phyloP scores from a whole-genome alignment of 1,139 yeast genomes.

The Yamadazyma membranifaciens region DNA sequence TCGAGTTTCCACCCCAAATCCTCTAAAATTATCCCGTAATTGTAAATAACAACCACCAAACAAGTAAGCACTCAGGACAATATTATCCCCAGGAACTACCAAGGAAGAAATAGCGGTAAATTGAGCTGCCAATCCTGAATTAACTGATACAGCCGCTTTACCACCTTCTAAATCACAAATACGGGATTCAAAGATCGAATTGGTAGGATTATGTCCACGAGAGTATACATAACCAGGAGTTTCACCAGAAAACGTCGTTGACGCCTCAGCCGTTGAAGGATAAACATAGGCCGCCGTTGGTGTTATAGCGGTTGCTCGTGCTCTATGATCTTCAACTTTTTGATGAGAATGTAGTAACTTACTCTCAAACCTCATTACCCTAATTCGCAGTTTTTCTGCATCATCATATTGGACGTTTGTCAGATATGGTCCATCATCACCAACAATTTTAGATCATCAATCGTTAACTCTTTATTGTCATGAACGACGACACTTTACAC shows the following conservation, averaged over 20 bases:
- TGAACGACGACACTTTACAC: too few relatives aligned
- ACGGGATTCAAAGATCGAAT: conserved; percentile 84
- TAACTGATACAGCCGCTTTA: conserved; percentile 78
- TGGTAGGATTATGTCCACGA: conserved; percentile 89
- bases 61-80: conserved; percentile 76
- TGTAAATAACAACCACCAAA: conserved; percentile 96
- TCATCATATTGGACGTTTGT: too few relatives aligned
- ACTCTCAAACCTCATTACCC: conserved; percentile 57
- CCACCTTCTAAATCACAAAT: conserved; percentile 91
- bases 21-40: conserved; percentile 83
- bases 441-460: too few relatives aligned
- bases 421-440: too few relatives aligned
- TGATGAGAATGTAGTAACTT: conserved; percentile 92
- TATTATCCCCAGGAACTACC: conserved; percentile 85
- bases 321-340: conserved; percentile 54
- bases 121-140: conserved; percentile 96
- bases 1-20: conserved; percentile 78
- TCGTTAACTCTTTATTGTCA: too few relatives aligned
- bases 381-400: background rate
- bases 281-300: conserved; percentile 84
- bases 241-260: conserved; percentile 79
- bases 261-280: conserved; percentile 84
- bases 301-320: conserved; percentile 90
- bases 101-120: conserved; percentile 76
- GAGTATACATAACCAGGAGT: conserved; percentile 82